Conservation (phyloP, 352 stramenopile genomes). For the Phytophthora colocasiae region DNA sequence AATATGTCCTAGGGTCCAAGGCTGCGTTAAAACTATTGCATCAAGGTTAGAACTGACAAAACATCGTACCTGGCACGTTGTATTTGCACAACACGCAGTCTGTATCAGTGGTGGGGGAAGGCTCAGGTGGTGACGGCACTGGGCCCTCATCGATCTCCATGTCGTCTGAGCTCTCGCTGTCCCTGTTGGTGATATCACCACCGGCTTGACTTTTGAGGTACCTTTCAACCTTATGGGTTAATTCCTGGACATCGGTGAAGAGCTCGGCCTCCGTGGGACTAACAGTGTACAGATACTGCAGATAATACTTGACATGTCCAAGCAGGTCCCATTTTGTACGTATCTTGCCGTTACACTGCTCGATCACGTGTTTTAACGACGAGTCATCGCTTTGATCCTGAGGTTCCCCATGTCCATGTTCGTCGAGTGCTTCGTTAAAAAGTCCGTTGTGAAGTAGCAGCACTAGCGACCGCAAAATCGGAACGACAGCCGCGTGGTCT, state of each 20-base stretch:
- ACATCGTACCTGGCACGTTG: slow-evolving; percentile 64
- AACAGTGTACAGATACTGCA: slow-evolving; percentile 75
- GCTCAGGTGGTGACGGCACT: slow-evolving; percentile 18
- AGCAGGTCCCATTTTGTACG: slow-evolving; percentile 59
- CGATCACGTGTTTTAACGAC: slow-evolving; percentile 46
- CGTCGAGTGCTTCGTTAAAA: slow-evolving; percentile 54
- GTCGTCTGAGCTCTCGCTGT: slow-evolving; percentile 19
- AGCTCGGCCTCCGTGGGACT: slow-evolving; percentile 75
- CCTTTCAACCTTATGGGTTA: slow-evolving; percentile 53
- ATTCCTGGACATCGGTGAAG: slow-evolving; percentile 60
- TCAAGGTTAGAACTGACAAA: too few species aligned
- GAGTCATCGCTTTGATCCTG: slow-evolving; percentile 24
- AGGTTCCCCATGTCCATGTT: slow-evolving; percentile 26
- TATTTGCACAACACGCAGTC: slow-evolving; percentile 83
- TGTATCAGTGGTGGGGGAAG: slow-evolving; percentile 15
- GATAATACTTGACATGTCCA: slow-evolving; percentile 72
- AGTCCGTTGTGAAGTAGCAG: slow-evolving; percentile 60
- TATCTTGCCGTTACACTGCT: slow-evolving; percentile 54
- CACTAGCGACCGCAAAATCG: slow-evolving; percentile 65
- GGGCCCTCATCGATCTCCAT: slow-evolving; percentile 31
- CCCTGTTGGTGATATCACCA: slow-evolving; percentile 18
- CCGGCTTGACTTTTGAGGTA: slow-evolving; percentile 35
- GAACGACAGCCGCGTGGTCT: slow-evolving; percentile 71
- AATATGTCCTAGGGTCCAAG: slow-evolving; percentile 58
- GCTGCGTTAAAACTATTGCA: neutral